Base-by-base conservation (phyloP, 1,139 yeast species). In the Arxiozyma heterogenica region DNA sequence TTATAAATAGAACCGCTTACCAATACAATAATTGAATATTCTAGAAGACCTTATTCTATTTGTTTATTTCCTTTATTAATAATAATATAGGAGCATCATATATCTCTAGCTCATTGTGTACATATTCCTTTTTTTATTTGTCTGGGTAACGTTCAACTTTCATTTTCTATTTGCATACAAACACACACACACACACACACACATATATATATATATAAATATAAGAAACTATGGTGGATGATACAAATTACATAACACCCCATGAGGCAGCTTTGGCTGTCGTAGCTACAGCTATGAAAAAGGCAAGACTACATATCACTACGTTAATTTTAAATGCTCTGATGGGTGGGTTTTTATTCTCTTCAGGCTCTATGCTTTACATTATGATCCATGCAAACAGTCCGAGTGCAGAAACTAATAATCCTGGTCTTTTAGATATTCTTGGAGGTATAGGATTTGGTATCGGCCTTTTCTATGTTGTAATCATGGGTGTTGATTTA, bases 251-350 rank as follows among this genome's bases (percentile, higher is more conserved):
- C 64, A 75, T 84, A 53, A 81, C 89, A 7, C 86, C 91, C 11
- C 82, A 85, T 67, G 94, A 86, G 61, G 83, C 93, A 1, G 93
- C 93, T 0, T 68, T 86, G 52, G 93, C 93, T 0, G 84, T 84
- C 51, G 90, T 86, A 39, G 94, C 94, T 8, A 86, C 93, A 0
- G 76, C 88, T 1, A 86, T 85, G 93, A 86, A 86, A 66, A 86
- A 86, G 64, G 79, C 91, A 1, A 75, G 94, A 64, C 75, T 84
- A 25, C 75, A 81, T 55, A 59, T 82, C 6, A 83, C 82, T 56
- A 75, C 82, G 1, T 67, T 86, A 34, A 60, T 81, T 0, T 64
- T 85, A 39, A 85, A 85, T 64, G 80, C 90, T 1, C 66, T 86
- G 12, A 69, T 84, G 59, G 95, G 91, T 2, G 95, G 91, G 0